Evolutionary conservation across 345 rosid species (phyloP).

Genomic region (Eucalyptus viminalis): DNA sequence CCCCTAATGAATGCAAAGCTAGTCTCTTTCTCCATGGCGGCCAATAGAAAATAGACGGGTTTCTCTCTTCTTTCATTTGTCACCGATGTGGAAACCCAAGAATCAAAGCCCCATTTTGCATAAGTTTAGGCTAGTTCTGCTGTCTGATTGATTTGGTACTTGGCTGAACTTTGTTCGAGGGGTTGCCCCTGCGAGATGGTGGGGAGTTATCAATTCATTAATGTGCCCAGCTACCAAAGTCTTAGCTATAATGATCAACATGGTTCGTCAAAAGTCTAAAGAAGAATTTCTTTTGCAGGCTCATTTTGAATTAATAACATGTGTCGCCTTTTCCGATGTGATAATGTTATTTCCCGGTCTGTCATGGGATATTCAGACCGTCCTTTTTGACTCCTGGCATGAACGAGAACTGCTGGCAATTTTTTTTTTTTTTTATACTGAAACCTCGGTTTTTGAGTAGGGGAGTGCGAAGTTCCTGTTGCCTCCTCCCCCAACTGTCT

Average conservation of each 20-base stretch:
- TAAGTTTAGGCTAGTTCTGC: background rate
- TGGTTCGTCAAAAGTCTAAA: background rate
- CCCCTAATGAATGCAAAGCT: background rate
- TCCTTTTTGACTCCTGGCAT: background rate
- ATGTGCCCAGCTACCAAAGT: background rate
- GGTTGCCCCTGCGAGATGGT: background rate
- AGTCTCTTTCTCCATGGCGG: background rate
- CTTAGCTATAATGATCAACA: background rate
- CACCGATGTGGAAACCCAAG: background rate
- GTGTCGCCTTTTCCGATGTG: background rate
- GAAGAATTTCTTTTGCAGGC: background rate
- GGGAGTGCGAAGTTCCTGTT: background rate
- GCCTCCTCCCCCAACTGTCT: background rate
- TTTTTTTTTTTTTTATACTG: fast-evolving
- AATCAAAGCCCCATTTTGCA: background rate
- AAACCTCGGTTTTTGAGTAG: background rate
- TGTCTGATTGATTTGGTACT: background rate
- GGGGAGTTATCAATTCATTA: background rate
- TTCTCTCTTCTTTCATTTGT: background rate
- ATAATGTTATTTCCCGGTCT: background rate
- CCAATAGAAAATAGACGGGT: background rate
- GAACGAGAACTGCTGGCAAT: background rate
- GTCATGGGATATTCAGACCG: background rate
- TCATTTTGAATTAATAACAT: background rate
- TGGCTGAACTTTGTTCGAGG: background rate